Percentiles rank a stretch among this genome's conserved stretches.
Conservation (phyloP, 768 basidiomycete species). For the Pleurotus salmoneostramineus region DNA sequence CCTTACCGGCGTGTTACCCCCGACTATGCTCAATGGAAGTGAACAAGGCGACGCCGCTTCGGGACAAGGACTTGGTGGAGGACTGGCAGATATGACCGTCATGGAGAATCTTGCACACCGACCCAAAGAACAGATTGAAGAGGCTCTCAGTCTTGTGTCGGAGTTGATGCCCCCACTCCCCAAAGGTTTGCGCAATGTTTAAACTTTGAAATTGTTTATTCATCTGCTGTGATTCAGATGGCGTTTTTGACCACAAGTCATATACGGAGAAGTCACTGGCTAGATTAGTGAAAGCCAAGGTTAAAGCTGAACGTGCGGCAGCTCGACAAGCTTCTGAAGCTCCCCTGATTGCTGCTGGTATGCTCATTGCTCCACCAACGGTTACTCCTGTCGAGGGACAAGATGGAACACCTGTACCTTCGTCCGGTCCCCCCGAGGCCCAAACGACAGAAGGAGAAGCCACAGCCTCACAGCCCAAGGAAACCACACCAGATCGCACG, state of each 20-base stretch:
- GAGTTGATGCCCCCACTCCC: constrained; percentile 93
- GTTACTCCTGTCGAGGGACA: constrained; percentile 15
- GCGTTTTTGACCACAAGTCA: constrained; percentile 88
- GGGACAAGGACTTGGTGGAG: constrained; percentile 82
- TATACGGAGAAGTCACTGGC: constrained; percentile 86
- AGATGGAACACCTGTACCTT: constrained; percentile 15
- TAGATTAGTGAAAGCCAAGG: constrained; percentile 75
- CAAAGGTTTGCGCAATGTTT: constrained; percentile 54
- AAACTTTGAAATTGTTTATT: not conserved
- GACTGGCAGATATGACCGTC: constrained; percentile 93
- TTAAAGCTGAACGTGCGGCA: constrained; percentile 75
- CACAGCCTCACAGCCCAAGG: constrained; percentile 29
- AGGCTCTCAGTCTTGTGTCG: constrained; percentile 82
- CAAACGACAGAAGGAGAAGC: constrained; percentile 40
- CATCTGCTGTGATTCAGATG: constrained; percentile 50
- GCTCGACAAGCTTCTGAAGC: constrained; percentile 48
- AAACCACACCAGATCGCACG: constrained; percentile 51
- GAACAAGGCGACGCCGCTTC: constrained; percentile 58
- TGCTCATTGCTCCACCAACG: constrained; percentile 15
- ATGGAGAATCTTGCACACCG: constrained; percentile 97
- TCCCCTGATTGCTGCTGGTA: constrained; percentile 16
- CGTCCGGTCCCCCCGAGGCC: constrained; percentile 21
- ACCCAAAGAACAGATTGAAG: constrained; percentile 96
- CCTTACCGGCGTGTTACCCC: constrained; percentile 88
- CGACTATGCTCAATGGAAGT: constrained; percentile 44